Percentiles rank a stretch among this genome's conserved stretches.
phyloP scores from a whole-genome alignment of 2,329 filamentous ascomycete genomes.

The Fusarium protoensiforme region DNA sequence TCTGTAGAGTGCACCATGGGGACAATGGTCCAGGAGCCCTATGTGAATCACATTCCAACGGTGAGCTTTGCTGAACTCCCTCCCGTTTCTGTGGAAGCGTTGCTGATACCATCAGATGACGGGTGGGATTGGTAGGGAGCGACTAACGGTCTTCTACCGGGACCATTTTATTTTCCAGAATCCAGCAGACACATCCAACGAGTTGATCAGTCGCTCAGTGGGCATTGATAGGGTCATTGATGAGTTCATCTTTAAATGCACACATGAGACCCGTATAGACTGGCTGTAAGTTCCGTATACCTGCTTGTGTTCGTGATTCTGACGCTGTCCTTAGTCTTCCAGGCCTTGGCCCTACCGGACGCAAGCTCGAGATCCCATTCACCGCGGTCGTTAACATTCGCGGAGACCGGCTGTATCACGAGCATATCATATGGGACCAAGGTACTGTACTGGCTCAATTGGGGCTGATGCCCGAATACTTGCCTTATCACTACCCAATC shows the following conservation, averaged over 20 bases:
- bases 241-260: slow-evolving; percentile 75
- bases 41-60: slow-evolving; percentile 82
- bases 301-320: neutral
- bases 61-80: slow-evolving; percentile 49
- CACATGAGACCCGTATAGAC: slow-evolving; percentile 70
- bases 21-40: slow-evolving; percentile 84
- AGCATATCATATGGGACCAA: slow-evolving; percentile 77
- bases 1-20: slow-evolving; percentile 79
- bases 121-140: slow-evolving; percentile 74
- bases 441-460: slow-evolving; percentile 68
- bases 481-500: slow-evolving; percentile 2
- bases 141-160: slow-evolving; percentile 74
- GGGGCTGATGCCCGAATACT: slow-evolving; percentile 45
- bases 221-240: slow-evolving; percentile 79
- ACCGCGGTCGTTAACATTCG: slow-evolving; percentile 71
- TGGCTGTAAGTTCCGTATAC: slow-evolving; percentile 69
- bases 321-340: neutral
- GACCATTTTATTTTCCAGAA: slow-evolving; percentile 83
- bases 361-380: slow-evolving; percentile 47
- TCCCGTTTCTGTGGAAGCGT: neutral
- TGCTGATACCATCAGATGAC: slow-evolving; percentile 57
- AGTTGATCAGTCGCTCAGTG: slow-evolving; percentile 77
- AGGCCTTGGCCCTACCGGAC: neutral
- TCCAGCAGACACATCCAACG: slow-evolving; percentile 73
- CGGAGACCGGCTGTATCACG: slow-evolving; percentile 71